Evolutionary conservation across 2,329 filamentous ascomycete species (phyloP), one percentile per base, ranked within the genome.

Genomic region (Emmonsiellopsis sp.): DNA sequence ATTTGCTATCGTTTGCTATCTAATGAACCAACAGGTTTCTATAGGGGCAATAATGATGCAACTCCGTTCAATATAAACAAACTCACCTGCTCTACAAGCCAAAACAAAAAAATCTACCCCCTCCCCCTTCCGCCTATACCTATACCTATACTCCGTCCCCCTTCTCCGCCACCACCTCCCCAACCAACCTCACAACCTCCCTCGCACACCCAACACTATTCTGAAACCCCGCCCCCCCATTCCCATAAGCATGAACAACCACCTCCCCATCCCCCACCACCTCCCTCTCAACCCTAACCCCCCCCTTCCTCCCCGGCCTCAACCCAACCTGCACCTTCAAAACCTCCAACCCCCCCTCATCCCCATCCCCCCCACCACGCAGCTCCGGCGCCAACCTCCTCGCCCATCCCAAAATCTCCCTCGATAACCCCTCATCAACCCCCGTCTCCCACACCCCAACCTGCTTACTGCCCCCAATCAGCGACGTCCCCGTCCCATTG

Each of bases 171-270:
- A 53, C 7, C 26, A 41, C 41, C 44, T 47, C 43, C 3, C 47
- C 45, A 26, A 55, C 42, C 34, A 62, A 41, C 10, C 43, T 45
- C 35, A 56, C 46, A 26, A 65, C 61, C 52, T 61, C 59, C 52
- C 58, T 62, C 31, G 63, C 60, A 54, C 59, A 61, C 3, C 63
- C 63, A 54, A 62, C 53, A 43, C 62, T 63, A 46, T 60, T 62
- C 53, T 66, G 64, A 60, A 65, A 73, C 52, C 75, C 75, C 42
- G 68, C 73, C 2, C 73, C 73, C 20, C 67, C 70, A 70, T 76
- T 73, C 10, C 74, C 75, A 69, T 77, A 78, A 50, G 67, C 63
- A 69, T 77, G 75, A 38, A 76, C 68, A 8, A 76, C 65, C 52
- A 58, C 61, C 59, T 59, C 58, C 3, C 59, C 63, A 10, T 65